Conservation (phyloP, 257 asterid species). For the Solanum chiquidenum region DNA sequence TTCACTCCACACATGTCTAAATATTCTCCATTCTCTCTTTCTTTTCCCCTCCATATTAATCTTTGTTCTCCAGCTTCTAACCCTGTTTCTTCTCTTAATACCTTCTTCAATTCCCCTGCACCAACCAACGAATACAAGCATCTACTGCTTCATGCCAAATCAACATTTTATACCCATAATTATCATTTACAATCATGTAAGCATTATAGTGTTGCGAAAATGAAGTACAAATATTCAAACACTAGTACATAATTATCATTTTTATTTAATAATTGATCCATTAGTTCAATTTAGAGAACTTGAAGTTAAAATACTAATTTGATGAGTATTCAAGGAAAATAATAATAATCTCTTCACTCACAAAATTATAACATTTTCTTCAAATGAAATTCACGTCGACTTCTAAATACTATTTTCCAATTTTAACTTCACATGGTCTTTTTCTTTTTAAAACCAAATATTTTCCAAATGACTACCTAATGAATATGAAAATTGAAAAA, state of each 20-base stretch:
- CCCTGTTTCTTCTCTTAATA: slow-evolving; percentile 42
- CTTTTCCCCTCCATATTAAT: slow-evolving; percentile 46
- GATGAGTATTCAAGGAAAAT: background rate
- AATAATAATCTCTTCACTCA: background rate
- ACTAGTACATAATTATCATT: background rate
- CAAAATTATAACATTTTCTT: background rate
- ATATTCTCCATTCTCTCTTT: slow-evolving; percentile 52
- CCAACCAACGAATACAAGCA: background rate
- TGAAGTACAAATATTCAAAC: too few relatives aligned
- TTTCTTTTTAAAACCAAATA: background rate
- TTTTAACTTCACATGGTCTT: background rate
- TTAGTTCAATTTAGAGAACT: background rate
- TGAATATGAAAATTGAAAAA: background rate
- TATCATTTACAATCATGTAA: background rate
- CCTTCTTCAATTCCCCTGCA: slow-evolving; percentile 63
- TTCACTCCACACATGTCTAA: slow-evolving; percentile 55
- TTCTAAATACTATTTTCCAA: background rate
- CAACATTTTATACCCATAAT: too few relatives aligned
- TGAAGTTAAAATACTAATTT: background rate
- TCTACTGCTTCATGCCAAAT: too few relatives aligned
- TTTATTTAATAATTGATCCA: background rate
- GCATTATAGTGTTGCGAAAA: too few relatives aligned
- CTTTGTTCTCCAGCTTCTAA: slow-evolving; percentile 48
- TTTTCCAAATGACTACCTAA: background rate
- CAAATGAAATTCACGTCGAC: background rate